Conservation (phyloP, 208 protist genomes). For the Angomonas ambiguus region DNA sequence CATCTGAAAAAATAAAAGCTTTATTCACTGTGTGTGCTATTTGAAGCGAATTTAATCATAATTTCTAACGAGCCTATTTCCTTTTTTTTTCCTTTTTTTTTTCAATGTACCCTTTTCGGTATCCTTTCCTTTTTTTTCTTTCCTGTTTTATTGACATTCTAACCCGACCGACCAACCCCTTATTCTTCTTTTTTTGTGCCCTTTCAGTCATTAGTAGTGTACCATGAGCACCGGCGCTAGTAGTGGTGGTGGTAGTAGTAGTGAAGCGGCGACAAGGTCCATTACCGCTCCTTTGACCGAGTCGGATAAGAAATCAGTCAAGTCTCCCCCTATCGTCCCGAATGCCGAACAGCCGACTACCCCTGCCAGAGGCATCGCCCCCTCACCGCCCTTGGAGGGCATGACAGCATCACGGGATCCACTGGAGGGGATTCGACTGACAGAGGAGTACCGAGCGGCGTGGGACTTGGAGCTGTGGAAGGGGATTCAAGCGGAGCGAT, state of each 20-base stretch:
- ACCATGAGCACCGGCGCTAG: constrained; percentile 6
- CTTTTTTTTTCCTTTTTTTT: constrained; percentile 1
- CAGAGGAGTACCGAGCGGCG: constrained; percentile 76
- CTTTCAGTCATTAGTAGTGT: neutral
- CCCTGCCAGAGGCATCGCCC: neutral
- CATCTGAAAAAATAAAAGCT: constrained; percentile 12
- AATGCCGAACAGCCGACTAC: neutral
- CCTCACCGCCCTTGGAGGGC: neutral
- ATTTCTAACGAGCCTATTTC: neutral
- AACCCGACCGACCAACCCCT: neutral
- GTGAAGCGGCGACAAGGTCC: neutral
- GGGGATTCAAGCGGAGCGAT: constrained; percentile 62
- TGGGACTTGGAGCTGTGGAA: constrained; percentile 90
- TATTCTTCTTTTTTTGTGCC: neutral
- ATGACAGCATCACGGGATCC: neutral
- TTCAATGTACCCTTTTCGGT: neutral
- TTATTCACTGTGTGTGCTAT: neutral
- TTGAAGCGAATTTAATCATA: neutral
- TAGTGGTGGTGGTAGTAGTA: constrained; percentile 4
- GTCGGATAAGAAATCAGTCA: neutral
- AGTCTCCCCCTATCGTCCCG: neutral
- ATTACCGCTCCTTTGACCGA: neutral
- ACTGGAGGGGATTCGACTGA: constrained; percentile 50
- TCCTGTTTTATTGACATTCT: constrained; percentile 18
- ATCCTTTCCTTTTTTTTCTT: constrained; percentile 6